Conservation (phyloP, 495 filamentous ascomycete genomes). For the Aspergillus diversus region DNA sequence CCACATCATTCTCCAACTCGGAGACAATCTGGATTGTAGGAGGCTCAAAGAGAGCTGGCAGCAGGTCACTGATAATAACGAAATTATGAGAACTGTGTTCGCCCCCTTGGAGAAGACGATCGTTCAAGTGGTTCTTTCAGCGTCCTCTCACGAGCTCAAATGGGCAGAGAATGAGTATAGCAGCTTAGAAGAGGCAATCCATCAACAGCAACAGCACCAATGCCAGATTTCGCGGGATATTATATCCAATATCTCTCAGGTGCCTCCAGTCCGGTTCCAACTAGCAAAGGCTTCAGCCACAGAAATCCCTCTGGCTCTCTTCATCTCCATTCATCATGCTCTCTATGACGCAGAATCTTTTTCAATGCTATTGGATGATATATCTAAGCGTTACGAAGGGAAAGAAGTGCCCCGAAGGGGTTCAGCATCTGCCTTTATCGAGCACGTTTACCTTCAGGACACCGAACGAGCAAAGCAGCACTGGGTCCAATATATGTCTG, state of each 20-base stretch:
- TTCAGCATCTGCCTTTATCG: conserved; percentile 39
- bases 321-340: conserved; percentile 60
- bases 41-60: conserved; percentile 61
- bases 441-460: conserved; percentile 49
- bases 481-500: conserved; percentile 65
- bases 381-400: conserved; percentile 46
- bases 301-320: conserved; percentile 24
- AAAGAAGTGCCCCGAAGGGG: conserved; percentile 23
- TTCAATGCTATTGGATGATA: conserved; percentile 60
- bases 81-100: conserved; percentile 75
- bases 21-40: conserved; percentile 47
- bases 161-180: conserved; percentile 27
- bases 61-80: conserved; percentile 49
- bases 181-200: conserved; percentile 22
- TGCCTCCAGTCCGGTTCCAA: conserved; percentile 33
- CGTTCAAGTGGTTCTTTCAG: conserved; percentile 65
- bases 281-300: conserved; percentile 21
- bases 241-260: conserved; percentile 26
- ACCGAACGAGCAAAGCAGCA: conserved; percentile 60
- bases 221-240: conserved; percentile 27
- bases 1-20: conserved; percentile 67
- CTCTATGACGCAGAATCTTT: conserved; percentile 88
- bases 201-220: conserved; percentile 14
- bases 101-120: conserved; percentile 54
- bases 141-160: conserved; percentile 14